Conservation (phyloP, 2,329 filamentous ascomycete genomes). For the Cercospora brassicicola region DNA sequence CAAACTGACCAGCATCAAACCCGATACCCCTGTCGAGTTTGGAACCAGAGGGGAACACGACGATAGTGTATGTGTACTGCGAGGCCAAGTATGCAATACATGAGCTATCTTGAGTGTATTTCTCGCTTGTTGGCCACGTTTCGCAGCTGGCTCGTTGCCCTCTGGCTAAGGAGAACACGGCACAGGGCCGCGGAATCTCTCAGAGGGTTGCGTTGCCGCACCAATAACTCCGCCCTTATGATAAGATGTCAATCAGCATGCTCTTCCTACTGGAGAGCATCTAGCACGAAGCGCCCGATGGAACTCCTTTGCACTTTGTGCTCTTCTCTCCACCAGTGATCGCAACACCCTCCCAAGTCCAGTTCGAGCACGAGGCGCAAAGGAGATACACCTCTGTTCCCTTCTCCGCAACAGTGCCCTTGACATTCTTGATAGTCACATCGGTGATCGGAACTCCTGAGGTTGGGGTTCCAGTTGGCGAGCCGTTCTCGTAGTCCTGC, state of each 20-base stretch:
- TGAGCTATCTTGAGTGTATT: not conserved
- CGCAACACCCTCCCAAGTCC: conserved; percentile 53
- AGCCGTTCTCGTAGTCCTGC: conserved; percentile 58
- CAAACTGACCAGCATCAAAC: not conserved
- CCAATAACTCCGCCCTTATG: not conserved
- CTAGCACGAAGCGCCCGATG: conserved; percentile 36
- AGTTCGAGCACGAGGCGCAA: conserved; percentile 55
- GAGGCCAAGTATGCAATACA: not conserved
- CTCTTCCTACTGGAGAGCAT: not conserved
- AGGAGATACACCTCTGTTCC: conserved; percentile 53
- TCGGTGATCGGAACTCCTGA: conserved; percentile 57
- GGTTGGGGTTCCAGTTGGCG: conserved; percentile 48
- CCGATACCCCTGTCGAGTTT: not conserved
- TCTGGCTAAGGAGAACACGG: not conserved
- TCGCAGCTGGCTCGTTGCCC: not conserved
- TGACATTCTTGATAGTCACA: conserved; percentile 48
- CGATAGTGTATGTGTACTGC: not conserved
- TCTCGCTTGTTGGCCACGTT: not conserved
- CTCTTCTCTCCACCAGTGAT: conserved; percentile 56
- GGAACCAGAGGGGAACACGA: not conserved
- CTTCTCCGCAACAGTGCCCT: conserved; percentile 45
- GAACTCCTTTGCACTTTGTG: conserved; percentile 43
- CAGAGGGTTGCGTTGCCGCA: not conserved
- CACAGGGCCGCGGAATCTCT: not conserved
- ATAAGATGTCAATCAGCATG: not conserved